Conservation (phyloP, 108 stramenopile species). For the Stephanodiscus triporus region DNA sequence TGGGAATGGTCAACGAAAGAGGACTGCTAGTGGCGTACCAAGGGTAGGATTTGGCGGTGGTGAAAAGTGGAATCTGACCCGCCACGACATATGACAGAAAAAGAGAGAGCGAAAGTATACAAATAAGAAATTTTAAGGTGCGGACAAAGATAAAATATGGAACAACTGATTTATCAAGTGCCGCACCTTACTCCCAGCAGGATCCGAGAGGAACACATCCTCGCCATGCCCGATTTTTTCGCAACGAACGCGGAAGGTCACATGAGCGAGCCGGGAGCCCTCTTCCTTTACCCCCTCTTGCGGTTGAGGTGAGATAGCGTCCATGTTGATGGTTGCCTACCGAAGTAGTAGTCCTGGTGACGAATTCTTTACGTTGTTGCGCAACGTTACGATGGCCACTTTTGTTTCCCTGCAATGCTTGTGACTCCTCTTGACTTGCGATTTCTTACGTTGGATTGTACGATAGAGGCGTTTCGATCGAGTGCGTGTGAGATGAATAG, state of each 20-base stretch:
- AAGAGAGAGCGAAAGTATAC: constrained; percentile 3
- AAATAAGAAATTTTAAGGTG: not conserved
- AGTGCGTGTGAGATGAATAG: too few relatives aligned
- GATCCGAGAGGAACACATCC: constrained; percentile 64
- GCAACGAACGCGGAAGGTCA: constrained; percentile 83
- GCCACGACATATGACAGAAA: constrained; percentile 7
- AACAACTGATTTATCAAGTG: not conserved
- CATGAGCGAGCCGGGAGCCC: constrained; percentile 50
- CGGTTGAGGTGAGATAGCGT: not conserved
- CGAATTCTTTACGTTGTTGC: not conserved
- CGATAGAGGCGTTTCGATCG: too few relatives aligned
- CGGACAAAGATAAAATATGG: not conserved
- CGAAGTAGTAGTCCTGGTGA: not conserved
- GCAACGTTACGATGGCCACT: not conserved
- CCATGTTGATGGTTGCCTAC: not conserved
- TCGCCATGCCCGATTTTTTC: constrained; percentile 84
- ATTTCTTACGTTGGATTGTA: too few relatives aligned
- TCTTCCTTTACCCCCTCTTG: not conserved
- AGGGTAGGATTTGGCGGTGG: constrained; percentile 73
- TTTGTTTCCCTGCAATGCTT: not conserved
- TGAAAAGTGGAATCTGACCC: constrained; percentile 60
- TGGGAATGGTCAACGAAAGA: constrained; percentile 48
- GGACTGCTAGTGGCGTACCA: constrained; percentile 74
- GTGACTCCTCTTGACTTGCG: not conserved
- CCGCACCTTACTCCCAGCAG: constrained; percentile 56